Conservation (phyloP, 1,284 basidiomycete species). For the Ceratobasidium sp. region DNA sequence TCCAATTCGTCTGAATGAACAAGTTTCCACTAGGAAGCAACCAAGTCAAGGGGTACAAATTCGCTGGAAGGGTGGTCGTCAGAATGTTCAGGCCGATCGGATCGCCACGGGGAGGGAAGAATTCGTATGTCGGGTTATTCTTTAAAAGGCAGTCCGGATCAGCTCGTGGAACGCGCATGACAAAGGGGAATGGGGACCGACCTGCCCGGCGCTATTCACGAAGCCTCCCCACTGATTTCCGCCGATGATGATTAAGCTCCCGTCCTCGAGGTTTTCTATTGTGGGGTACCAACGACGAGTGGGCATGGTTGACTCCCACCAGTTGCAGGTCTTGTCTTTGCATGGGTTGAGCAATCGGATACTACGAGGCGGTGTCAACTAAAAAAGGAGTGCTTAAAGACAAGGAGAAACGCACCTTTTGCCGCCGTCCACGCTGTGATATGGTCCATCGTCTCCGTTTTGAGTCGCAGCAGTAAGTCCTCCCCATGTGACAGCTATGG, state of each 20-base stretch:
- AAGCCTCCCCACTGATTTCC: constrained; percentile 86
- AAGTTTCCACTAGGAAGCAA: constrained; percentile 86
- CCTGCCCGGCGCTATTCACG: constrained; percentile 75
- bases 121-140: constrained; percentile 87
- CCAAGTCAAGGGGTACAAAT: constrained; percentile 89
- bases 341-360: constrained; percentile 54
- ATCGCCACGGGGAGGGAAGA: constrained; percentile 78
- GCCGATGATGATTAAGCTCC: constrained; percentile 65
- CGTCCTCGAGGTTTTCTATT: constrained; percentile 56
- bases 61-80: constrained; percentile 85
- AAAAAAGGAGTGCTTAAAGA: constrained; percentile 61
- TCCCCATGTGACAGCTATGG: constrained; percentile 9
- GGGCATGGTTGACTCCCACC: constrained; percentile 44
- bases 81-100: constrained; percentile 84
- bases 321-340: constrained; percentile 47
- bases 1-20: constrained; percentile 84
- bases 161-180: no score
- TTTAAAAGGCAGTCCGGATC: constrained; percentile 64
- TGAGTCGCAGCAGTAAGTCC: constrained; percentile 36
- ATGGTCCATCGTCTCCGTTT: constrained; percentile 44
- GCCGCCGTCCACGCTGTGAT: constrained; percentile 46
- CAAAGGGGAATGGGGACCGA: constrained; percentile 75
- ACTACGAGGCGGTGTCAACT: constrained; percentile 58
- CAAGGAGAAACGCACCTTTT: constrained; percentile 78
- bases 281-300: constrained; percentile 50